Conservation (phyloP, 75 land plant species). For the Cryptomeria japonica region DNA sequence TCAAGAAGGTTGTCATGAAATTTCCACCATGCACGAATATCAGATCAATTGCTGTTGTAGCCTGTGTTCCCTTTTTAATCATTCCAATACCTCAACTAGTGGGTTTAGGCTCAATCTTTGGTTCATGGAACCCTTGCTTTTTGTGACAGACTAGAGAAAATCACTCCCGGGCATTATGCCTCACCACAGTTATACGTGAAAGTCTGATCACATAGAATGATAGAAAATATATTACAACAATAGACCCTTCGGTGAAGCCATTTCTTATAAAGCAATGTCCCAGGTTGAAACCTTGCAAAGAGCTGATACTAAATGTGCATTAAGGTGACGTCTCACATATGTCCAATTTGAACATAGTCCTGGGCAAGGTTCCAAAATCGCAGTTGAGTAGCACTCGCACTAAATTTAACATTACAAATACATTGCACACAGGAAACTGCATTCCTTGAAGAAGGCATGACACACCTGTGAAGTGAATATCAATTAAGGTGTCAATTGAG, state of each 20-base stretch:
- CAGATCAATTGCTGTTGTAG: not conserved
- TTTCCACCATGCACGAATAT: not conserved
- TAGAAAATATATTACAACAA: conserved; percentile 2
- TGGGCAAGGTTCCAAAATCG: not conserved
- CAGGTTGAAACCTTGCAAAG: not conserved
- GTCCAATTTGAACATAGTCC: not conserved
- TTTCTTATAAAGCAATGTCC: not conserved
- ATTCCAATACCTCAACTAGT: not conserved
- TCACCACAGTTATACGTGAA: not conserved
- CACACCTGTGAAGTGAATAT: not conserved
- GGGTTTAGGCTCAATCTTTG: not conserved
- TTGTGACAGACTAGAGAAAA: not conserved
- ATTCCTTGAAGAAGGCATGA: not conserved
- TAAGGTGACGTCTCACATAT: not conserved
- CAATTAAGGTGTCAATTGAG: not conserved
- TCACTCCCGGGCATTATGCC: not conserved
- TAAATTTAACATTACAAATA: not conserved
- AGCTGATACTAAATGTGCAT: not conserved
- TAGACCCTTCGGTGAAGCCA: not conserved
- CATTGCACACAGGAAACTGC: not conserved
- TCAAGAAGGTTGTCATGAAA: not conserved
- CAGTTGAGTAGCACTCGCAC: not conserved
- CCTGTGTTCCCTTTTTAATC: not conserved
- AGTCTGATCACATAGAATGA: not conserved
- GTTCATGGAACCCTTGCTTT: not conserved